Percentiles rank a stretch among this genome's conserved stretches.
These are phyloP conservation scores for Vitis amurensis DNA, from an alignment of 164 flowering plant species.

Conservation along the genomic window DNA sequence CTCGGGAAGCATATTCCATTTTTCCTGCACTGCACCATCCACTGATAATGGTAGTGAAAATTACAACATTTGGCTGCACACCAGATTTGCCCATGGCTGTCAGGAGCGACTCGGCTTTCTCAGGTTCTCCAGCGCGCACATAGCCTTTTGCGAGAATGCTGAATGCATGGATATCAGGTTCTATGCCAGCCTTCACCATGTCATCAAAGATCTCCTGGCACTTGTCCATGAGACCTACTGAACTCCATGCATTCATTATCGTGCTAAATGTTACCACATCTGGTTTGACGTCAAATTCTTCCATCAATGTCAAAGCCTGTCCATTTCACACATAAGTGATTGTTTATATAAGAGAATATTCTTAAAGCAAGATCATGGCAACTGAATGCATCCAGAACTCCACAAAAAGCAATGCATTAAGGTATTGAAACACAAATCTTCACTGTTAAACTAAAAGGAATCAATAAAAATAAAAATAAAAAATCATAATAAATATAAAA, in stretches of 20 bases:
- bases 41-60: conserved; percentile 89
- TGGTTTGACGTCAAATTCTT: conserved; percentile 76
- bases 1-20: conserved; percentile 67
- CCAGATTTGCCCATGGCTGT: conserved; percentile 45
- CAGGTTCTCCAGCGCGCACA: conserved; percentile 77
- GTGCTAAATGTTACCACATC: conserved; percentile 96
- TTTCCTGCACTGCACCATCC: conserved; percentile 89
- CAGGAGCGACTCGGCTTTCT: conserved; percentile 74
- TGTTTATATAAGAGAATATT: too few relatives aligned
- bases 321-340: neutral
- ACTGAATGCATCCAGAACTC: neutral
- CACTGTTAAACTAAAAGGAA: too few relatives aligned
- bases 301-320: conserved; percentile 83
- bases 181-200: conserved; percentile 73
- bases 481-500: too few relatives aligned
- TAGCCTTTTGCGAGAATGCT: conserved; percentile 95
- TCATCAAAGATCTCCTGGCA: conserved; percentile 77
- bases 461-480: too few relatives aligned
- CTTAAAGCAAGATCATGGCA: neutral
- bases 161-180: conserved; percentile 78
- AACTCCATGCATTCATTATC: conserved; percentile 92
- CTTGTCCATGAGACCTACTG: conserved; percentile 77
- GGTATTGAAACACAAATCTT: too few relatives aligned
- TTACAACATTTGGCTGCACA: conserved; percentile 75
- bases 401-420: neutral